A percentile compares a stretch with the other conserved stretches of the same genome.
Evolutionary conservation across 1,139 yeast genomes (phyloP).

Genomic region (Magnusiomyces suaveolens): DNA sequence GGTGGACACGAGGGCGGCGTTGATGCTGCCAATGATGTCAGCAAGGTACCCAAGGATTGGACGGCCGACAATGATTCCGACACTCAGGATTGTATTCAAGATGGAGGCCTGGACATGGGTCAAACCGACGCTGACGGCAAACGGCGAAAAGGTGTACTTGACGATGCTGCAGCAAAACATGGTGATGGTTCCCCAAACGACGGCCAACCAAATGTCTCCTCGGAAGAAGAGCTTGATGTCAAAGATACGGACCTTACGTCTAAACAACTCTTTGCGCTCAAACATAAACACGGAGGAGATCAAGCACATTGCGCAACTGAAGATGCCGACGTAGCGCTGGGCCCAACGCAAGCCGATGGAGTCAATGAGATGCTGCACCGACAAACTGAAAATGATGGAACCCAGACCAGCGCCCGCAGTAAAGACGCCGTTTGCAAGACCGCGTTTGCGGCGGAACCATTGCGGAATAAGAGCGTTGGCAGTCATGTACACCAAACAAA

Average conservation of each 20-base stretch:
- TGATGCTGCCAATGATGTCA: constrained; percentile 51
- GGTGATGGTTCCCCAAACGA: constrained; percentile 49
- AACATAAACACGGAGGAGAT: constrained; percentile 38
- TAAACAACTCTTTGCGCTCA: constrained; percentile 13
- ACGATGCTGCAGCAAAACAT: constrained; percentile 50
- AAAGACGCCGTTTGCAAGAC: constrained; percentile 44
- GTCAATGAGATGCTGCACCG: constrained; percentile 35
- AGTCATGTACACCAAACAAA: constrained; percentile 52
- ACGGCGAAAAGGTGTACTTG: constrained; percentile 52
- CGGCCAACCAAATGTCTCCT: constrained; percentile 34
- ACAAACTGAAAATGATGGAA: constrained; percentile 31
- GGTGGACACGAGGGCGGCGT: constrained; percentile 36
- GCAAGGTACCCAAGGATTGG: constrained; percentile 52
- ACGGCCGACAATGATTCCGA: constrained; percentile 57
- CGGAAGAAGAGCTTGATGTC: constrained; percentile 23
- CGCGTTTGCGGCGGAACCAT: constrained; percentile 51
- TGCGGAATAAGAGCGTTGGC: constrained; percentile 47
- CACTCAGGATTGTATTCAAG: constrained; percentile 53
- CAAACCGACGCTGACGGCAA: constrained; percentile 52
- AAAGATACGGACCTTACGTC: constrained; percentile 24
- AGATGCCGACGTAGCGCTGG: constrained; percentile 47
- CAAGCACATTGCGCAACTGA: constrained; percentile 32
- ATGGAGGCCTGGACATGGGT: constrained; percentile 46
- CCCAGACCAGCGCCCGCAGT: constrained; percentile 32
- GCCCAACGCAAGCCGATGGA: constrained; percentile 61